Conservation (phyloP, 1,284 basidiomycete genomes). For the Exsudoporus floridanus region DNA sequence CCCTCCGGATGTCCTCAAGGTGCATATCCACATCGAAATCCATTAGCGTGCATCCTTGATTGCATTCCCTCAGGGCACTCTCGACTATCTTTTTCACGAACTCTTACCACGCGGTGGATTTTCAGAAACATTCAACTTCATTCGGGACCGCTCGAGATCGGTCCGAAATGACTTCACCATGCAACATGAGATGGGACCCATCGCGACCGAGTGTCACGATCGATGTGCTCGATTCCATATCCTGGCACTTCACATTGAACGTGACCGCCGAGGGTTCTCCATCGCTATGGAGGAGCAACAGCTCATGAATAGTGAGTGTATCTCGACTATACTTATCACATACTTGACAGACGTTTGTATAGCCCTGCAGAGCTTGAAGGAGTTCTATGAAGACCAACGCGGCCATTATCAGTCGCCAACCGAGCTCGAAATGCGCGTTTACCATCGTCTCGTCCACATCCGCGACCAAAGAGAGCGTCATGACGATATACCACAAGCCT, state of each 20-base stretch:
- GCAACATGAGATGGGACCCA: conserved; percentile 76
- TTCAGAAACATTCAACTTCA: conserved; percentile 75
- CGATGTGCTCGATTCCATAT: conserved; percentile 95
- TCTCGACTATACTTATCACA: neutral
- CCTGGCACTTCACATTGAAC: conserved; percentile 77
- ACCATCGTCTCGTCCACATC: conserved; percentile 90
- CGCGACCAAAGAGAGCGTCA: conserved; percentile 78
- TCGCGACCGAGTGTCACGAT: conserved; percentile 90
- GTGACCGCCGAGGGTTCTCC: conserved; percentile 61
- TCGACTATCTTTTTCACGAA: conserved; percentile 90
- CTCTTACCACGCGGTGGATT: conserved; percentile 73
- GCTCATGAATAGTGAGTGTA: conserved; percentile 78
- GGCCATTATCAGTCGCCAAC: conserved; percentile 67
- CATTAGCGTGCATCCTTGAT: neutral
- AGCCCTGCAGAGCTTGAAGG: conserved; percentile 89
- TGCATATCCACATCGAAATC: conserved; percentile 33
- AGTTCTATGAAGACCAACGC: conserved; percentile 89
- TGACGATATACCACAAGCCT: conserved; percentile 76
- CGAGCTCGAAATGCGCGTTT: conserved; percentile 95
- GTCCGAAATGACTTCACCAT: conserved; percentile 95
- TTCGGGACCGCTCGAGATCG: conserved; percentile 89
- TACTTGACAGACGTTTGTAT: conserved; percentile 6
- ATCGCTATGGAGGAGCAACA: conserved; percentile 83
- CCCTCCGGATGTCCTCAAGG: conserved; percentile 82
- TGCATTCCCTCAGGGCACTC: conserved; percentile 57